Evolutionary conservation across 2,329 filamentous ascomycete species (phyloP).

Genomic region (Monosporascus sp.): DNA sequence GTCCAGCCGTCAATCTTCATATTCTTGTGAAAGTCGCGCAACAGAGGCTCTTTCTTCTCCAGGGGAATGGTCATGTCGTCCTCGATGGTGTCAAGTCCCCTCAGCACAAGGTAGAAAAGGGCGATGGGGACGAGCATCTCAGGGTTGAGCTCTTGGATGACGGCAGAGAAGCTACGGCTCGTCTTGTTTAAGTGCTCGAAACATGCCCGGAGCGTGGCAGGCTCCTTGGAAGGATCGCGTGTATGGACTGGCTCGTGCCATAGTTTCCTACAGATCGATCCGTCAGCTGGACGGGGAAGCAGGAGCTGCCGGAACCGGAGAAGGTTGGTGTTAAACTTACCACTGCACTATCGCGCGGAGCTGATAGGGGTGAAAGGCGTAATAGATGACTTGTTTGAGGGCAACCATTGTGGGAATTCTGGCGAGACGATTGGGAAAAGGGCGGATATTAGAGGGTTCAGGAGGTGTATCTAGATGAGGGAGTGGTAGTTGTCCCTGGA

Average conservation of each 20-base stretch:
- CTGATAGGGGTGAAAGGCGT: constrained; percentile 68
- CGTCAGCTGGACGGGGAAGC: constrained; percentile 1
- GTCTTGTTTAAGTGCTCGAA: constrained; percentile 83
- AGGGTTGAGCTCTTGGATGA: constrained; percentile 93
- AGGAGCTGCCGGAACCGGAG: neutral
- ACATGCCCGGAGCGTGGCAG: constrained; percentile 69
- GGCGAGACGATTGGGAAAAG: neutral
- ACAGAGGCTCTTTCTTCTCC: constrained; percentile 75
- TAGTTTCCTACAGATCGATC: constrained; percentile 64
- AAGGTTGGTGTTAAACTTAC: constrained; percentile 41
- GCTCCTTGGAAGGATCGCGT: constrained; percentile 72
- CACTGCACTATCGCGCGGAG: constrained; percentile 84
- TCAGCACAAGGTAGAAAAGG: constrained; percentile 88
- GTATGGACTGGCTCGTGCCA: constrained; percentile 94
- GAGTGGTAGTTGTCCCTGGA: too few relatives aligned
- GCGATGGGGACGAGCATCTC: constrained; percentile 86
- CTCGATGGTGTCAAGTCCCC: constrained; percentile 95
- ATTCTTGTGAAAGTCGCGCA: constrained; percentile 75
- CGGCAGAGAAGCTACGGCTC: constrained; percentile 85
- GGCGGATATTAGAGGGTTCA: neutral
- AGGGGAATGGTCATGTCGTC: constrained; percentile 93
- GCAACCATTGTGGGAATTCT: constrained; percentile 45
- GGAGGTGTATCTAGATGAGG: neutral
- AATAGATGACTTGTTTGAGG: constrained; percentile 57
- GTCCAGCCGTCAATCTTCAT: constrained; percentile 86